Evolutionary conservation across 352 stramenopile species (phyloP).

Genomic region (Phytophthora foliorum): DNA sequence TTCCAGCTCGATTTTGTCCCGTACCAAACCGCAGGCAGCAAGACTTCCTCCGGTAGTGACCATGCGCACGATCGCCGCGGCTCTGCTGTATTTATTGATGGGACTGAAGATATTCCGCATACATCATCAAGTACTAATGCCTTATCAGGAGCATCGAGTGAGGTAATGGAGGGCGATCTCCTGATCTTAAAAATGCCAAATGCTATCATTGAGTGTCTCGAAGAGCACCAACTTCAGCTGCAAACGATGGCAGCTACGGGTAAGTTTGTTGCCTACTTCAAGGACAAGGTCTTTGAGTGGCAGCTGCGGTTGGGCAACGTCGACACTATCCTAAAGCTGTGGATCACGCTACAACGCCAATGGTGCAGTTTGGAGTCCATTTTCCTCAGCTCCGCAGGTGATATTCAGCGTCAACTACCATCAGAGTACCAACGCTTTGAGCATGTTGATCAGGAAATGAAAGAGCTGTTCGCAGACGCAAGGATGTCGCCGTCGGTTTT

Average conservation of each 20-base stretch:
- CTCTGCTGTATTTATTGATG: slow-evolving; percentile 11
- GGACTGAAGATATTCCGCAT: neutral
- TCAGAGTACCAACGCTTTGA: slow-evolving; percentile 93
- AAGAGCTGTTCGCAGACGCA: slow-evolving; percentile 75
- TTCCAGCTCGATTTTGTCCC: slow-evolving; percentile 94
- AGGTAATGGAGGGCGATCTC: slow-evolving; percentile 80
- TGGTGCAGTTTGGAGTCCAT: slow-evolving; percentile 97
- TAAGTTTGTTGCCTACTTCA: slow-evolving; percentile 97
- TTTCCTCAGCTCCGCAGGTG: slow-evolving; percentile 91
- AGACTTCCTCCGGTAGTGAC: slow-evolving; percentile 6
- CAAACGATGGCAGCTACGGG: slow-evolving; percentile 97
- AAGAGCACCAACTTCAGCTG: slow-evolving; percentile 96
- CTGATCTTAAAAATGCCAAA: slow-evolving; percentile 92
- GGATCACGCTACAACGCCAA: slow-evolving; percentile 90
- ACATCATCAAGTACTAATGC: slow-evolving; percentile 6
- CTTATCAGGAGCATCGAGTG: slow-evolving; percentile 20
- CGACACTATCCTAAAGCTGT: slow-evolving; percentile 94
- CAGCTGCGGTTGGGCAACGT: slow-evolving; percentile 93
- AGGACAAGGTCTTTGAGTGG: slow-evolving; percentile 96
- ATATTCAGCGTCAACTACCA: slow-evolving; percentile 95
- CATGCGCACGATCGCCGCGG: slow-evolving; percentile 8
- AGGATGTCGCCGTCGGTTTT: slow-evolving; percentile 76
- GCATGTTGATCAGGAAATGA: slow-evolving; percentile 90
- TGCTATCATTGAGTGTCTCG: slow-evolving; percentile 94
- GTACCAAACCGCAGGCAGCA: slow-evolving; percentile 81